Conservation (phyloP, 441 rosid genomes). For the Eruca vesicaria region DNA sequence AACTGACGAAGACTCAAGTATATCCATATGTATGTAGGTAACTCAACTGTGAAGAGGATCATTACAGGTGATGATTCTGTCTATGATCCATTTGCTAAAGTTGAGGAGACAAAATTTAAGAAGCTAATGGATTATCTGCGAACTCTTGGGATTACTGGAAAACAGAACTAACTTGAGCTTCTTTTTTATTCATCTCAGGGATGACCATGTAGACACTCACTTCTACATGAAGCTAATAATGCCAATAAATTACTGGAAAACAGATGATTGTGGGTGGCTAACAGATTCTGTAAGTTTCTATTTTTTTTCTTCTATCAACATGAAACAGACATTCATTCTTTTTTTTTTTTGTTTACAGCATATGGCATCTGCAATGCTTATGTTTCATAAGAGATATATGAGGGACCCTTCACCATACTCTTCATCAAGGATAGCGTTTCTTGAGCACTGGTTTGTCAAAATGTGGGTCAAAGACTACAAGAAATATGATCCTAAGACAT, state of each 20-base stretch:
- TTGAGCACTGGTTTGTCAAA: too few species aligned
- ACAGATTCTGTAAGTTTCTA: not conserved
- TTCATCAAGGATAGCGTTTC: too few species aligned
- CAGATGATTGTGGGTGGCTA: not conserved
- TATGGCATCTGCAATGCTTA: not conserved
- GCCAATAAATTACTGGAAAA: not conserved
- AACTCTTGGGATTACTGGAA: too few species aligned
- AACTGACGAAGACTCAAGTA: not conserved
- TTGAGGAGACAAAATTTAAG: not conserved
- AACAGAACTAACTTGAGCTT: not conserved
- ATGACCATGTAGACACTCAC: not conserved
- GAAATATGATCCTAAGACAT: too few species aligned
- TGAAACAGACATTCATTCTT: not conserved
- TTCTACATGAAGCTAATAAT: not conserved
- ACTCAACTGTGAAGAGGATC: not conserved
- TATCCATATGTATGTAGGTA: not conserved
- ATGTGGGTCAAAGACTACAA: too few species aligned
- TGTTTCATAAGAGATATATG: not conserved
- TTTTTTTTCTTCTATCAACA: not conserved
- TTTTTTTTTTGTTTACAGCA: not conserved
- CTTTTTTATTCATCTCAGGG: not conserved
- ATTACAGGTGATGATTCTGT: not conserved
- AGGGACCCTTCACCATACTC: not conserved
- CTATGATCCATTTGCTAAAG: not conserved
- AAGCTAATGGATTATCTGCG: not conserved